Percentiles rank a stretch among this genome's conserved stretches.
Evolutionary conservation across 257 asterid species (phyloP).

Genomic region (Paulownia fortunei): DNA sequence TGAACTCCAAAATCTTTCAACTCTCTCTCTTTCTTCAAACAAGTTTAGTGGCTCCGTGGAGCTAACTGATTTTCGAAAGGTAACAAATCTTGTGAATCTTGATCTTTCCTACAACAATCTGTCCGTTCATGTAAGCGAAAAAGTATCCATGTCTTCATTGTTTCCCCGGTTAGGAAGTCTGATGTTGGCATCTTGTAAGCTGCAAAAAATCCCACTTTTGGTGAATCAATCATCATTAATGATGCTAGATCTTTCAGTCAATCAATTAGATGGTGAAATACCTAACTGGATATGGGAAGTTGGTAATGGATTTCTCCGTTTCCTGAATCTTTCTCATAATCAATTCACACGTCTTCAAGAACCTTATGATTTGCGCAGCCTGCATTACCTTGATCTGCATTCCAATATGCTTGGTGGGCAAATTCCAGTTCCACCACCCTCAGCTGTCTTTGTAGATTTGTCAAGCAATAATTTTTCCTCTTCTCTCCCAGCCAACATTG

Average conservation of each 20-base stretch:
- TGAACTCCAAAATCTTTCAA: slow-evolving; percentile 34
- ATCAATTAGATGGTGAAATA: slow-evolving; percentile 54
- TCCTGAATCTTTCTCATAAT: slow-evolving; percentile 58
- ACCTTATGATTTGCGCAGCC: slow-evolving; percentile 46
- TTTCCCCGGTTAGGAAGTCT: slow-evolving; percentile 43
- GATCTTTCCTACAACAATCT: slow-evolving; percentile 50
- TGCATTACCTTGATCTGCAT: slow-evolving; percentile 49
- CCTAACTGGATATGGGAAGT: slow-evolving; percentile 65
- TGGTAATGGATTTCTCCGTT: slow-evolving; percentile 36
- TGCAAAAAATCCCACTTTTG: slow-evolving; percentile 49
- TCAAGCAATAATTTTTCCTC: slow-evolving; percentile 54
- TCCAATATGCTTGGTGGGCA: slow-evolving; percentile 49
- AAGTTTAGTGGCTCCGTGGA: slow-evolving; percentile 51
- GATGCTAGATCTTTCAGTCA: slow-evolving; percentile 59
- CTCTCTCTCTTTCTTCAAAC: slow-evolving; percentile 47
- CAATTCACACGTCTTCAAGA: slow-evolving; percentile 48
- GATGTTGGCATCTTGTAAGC: slow-evolving; percentile 55
- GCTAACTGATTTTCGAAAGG: slow-evolving; percentile 42
- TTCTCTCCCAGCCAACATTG: slow-evolving; percentile 44
- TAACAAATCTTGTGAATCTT: slow-evolving; percentile 30
- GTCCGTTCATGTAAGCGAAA: slow-evolving; percentile 28
- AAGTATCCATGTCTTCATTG: slow-evolving; percentile 28
- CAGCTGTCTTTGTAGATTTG: slow-evolving; percentile 42
- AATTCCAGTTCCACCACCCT: slow-evolving; percentile 42
- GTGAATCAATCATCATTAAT: slow-evolving; percentile 45